Evolutionary conservation across 495 filamentous ascomycete species (phyloP).

Genomic region (Trichoderma reesei): DNA sequence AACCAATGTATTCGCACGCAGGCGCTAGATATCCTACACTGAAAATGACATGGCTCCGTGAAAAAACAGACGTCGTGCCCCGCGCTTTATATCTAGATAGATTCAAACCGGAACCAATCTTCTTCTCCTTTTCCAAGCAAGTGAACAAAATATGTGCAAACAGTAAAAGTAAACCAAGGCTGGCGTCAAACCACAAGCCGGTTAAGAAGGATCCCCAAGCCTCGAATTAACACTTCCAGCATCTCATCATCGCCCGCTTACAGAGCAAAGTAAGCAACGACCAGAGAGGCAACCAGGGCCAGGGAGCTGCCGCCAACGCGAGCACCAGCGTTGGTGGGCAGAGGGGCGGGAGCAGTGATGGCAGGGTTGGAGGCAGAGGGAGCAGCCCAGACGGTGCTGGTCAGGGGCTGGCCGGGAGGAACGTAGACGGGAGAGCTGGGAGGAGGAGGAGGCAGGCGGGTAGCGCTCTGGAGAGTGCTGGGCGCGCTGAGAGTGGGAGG

Average conservation of each 20-base stretch:
- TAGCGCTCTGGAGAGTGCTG: slow-evolving; percentile 10
- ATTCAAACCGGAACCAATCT: slow-evolving; percentile 6
- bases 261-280: slow-evolving; percentile 31
- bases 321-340: slow-evolving; percentile 23
- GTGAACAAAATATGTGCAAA: slow-evolving; percentile 5
- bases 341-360: slow-evolving; percentile 11
- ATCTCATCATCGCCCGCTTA: slow-evolving; percentile 40
- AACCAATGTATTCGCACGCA: slow-evolving; percentile 2
- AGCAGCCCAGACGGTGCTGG: background rate
- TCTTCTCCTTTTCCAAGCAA: slow-evolving; percentile 2
- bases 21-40: slow-evolving; percentile 4
- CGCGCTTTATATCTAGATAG: background rate
- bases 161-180: background rate
- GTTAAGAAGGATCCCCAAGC: background rate
- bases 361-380: slow-evolving; percentile 14
- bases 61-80: slow-evolving; percentile 1
- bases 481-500: slow-evolving; percentile 12
- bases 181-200: background rate
- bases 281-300: slow-evolving; percentile 31
- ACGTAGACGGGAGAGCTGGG: slow-evolving; percentile 13
- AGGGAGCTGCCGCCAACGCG: slow-evolving; percentile 25
- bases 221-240: too few relatives aligned
- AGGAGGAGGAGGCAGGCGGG: slow-evolving; percentile 1
- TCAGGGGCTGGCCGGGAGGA: background rate
- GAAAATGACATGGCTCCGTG: background rate